Evolutionary conservation across 345 rosid species (phyloP).

Genomic region (Corymbia maculata): DNA sequence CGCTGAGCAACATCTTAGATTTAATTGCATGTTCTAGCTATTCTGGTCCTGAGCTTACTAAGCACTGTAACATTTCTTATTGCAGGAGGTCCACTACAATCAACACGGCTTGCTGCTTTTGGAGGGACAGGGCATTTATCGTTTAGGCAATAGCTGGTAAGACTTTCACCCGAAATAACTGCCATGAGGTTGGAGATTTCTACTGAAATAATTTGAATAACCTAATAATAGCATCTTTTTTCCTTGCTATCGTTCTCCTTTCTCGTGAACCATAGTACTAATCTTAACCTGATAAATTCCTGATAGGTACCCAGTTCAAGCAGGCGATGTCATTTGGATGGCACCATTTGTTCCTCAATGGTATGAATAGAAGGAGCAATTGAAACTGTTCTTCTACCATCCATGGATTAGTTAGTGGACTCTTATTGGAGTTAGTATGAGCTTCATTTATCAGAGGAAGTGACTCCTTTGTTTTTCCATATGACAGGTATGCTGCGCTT

Average conservation of each 20-base stretch:
- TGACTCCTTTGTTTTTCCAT: background rate
- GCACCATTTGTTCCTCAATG: slow-evolving; percentile 97
- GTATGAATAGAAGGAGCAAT: slow-evolving; percentile 28
- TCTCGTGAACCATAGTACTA: background rate
- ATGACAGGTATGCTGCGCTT: slow-evolving; percentile 77
- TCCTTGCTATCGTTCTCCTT: background rate
- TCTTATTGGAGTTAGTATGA: background rate
- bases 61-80: background rate
- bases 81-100: slow-evolving; percentile 92
- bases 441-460: background rate
- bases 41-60: background rate
- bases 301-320: slow-evolving; percentile 82
- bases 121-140: slow-evolving; percentile 92
- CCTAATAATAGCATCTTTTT: background rate
- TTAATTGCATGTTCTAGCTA: background rate
- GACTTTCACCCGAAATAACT: background rate
- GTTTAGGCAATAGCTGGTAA: slow-evolving; percentile 86
- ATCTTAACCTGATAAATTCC: background rate
- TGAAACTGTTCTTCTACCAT: background rate
- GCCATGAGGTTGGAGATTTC: background rate
- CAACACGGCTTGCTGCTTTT: slow-evolving; percentile 89
- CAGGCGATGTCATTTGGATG: slow-evolving; percentile 98
- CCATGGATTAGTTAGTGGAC: background rate
- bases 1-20: background rate
- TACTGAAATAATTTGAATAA: background rate